Evolutionary conservation across 2,329 filamentous ascomycete species (phyloP), one percentile per base, ranked within the genome.

Genomic region (Aspergillus amoenus): DNA sequence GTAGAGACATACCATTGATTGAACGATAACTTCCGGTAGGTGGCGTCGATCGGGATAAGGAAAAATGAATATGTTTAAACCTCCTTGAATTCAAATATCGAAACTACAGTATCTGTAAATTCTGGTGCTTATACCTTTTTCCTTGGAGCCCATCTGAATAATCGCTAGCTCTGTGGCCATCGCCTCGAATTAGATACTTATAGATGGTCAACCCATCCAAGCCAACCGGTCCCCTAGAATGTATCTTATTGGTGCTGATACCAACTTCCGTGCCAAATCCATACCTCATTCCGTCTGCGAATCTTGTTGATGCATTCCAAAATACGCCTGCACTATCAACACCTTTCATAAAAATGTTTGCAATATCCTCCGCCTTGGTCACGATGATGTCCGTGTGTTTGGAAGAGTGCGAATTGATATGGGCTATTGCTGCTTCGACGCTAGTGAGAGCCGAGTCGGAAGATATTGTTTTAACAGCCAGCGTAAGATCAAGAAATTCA

Each of bases 241-340:
- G 94, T 62, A 99, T 96, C 81, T 97, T 99, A 81, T 97, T 99
- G 49, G 94, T 99, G 78, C 90, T 95, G 76, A 99, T 97, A 54
- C 94, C 94, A 22, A 99, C 94, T 77, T 99, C 94, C 0, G 94
- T 97, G 47, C 94, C 94, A 76, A 99, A 99, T 7, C 94, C 94
- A 73, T 95, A 97, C 42, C 94, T 84, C 89, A 96, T 97, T 7
- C 94, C 94, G 73, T 99, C 94, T 5, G 93, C 92, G 78, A 99
- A 93, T 50, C 94, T 85, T 8, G 91, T 96, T 22, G 91, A 95
- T 7, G 92, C 90, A 73, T 99, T 99, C 92, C 93, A 97, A 81
- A 96, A 99, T 17, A 93, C 93, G 52, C 93, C 93, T 0, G 92
- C 89, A 27, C 91, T 91, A 76, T 97, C 94, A 50, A 97, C 85